phyloP scores from a whole-genome alignment of 345 rosid genomes.

The Salix viminalis region DNA sequence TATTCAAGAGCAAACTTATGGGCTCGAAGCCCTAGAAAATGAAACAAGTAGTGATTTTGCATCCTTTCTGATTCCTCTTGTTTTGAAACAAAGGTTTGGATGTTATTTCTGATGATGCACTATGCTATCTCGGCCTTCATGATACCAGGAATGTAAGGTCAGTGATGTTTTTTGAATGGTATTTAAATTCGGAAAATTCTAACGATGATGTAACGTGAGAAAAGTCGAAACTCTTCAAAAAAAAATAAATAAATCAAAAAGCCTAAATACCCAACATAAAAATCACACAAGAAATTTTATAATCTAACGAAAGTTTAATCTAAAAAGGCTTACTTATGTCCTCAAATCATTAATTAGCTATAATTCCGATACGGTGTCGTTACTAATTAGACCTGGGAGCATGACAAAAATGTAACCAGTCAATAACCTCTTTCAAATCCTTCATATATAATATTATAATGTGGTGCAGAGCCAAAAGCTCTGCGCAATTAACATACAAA shows the following conservation, averaged over 20 bases:
- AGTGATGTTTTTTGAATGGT: neutral
- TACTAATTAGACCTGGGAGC: neutral
- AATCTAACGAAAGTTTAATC: too few relatives aligned
- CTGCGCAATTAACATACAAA: too few relatives aligned
- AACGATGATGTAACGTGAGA: neutral
- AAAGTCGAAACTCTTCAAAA: too few relatives aligned
- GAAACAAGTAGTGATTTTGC: slow-evolving; percentile 1
- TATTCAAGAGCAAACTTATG: neutral
- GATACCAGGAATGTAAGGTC: neutral
- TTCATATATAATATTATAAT: neutral
- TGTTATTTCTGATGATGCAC: neutral
- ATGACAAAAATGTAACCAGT: neutral
- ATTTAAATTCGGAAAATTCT: neutral
- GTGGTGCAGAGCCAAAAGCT: too few relatives aligned
- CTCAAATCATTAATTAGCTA: neutral
- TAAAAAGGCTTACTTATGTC: too few relatives aligned
- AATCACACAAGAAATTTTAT: too few relatives aligned
- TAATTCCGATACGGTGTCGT: neutral
- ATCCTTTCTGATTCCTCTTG: neutral
- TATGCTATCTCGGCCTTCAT: too few relatives aligned
- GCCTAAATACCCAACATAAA: too few relatives aligned
- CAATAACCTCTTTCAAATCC: neutral
- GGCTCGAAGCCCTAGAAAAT: slow-evolving; percentile 6
- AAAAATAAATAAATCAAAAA: too few relatives aligned
- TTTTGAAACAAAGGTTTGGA: neutral